Percentiles rank a stretch among this genome's conserved stretches.
phyloP scores from a whole-genome alignment of 2,329 filamentous ascomycete species.

The Onygenales sp. region DNA sequence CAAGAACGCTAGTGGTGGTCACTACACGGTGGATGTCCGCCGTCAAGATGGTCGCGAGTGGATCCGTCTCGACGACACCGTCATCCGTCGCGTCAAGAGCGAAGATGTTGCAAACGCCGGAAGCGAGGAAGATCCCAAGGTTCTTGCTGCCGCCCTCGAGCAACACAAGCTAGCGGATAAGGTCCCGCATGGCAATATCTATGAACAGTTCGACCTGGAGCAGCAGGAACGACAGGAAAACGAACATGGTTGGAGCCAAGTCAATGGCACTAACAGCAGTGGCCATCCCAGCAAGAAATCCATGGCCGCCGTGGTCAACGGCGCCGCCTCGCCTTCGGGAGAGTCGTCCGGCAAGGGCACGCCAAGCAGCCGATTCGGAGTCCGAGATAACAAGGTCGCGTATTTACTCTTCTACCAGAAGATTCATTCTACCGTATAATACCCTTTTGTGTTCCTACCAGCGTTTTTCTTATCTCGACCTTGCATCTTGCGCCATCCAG shows the following conservation, averaged over 20 bases:
- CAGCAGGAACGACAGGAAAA: conserved; percentile 57
- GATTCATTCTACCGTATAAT: conserved; percentile 30
- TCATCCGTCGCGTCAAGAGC: conserved; percentile 72
- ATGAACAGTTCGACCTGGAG: conserved; percentile 56
- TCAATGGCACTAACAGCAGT: conserved; percentile 48
- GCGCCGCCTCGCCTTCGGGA: conserved; percentile 45
- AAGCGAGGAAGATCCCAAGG: conserved; percentile 66
- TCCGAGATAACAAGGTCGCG: conserved; percentile 91
- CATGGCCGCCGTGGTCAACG: conserved; percentile 55
- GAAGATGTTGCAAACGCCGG: conserved; percentile 85
- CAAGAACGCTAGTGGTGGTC: conserved; percentile 88
- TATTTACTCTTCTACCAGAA: conserved; percentile 94
- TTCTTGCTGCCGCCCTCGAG: conserved; percentile 57
- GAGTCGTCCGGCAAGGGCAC: conserved; percentile 47
- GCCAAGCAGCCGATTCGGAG: conserved; percentile 45
- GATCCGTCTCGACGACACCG: conserved; percentile 91
- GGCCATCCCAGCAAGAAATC: conserved; percentile 57
- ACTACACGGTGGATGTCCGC: conserved; percentile 95
- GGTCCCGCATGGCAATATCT: conserved; percentile 57
- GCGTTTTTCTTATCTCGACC: not conserved
- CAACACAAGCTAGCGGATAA: conserved; percentile 41
- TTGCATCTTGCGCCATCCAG: not conserved
- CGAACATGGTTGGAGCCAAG: conserved; percentile 69
- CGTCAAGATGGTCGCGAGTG: conserved; percentile 92
- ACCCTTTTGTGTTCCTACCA: not conserved